phyloP scores from a whole-genome alignment of 257 asterid species.

The Solanum stenotomum region DNA sequence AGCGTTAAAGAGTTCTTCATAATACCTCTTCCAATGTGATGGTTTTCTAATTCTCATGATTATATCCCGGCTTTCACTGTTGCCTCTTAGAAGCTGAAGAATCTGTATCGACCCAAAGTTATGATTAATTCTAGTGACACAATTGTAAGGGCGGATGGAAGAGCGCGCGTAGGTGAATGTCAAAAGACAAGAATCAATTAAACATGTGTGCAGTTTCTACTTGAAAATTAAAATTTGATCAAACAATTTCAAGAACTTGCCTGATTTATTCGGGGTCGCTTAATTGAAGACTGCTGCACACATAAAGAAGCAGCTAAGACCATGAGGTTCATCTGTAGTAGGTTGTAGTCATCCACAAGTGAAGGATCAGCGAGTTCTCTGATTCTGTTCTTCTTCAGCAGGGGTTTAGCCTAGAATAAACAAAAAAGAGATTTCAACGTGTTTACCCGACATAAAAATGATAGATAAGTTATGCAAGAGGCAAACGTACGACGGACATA shows the following conservation, averaged over 20 bases:
- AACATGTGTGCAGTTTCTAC: background rate
- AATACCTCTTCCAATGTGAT: constrained; percentile 78
- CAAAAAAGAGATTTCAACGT: background rate
- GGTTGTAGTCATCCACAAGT: constrained; percentile 43
- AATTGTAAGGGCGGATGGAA: background rate
- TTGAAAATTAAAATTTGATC: background rate
- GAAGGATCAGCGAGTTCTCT: constrained; percentile 75
- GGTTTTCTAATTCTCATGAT: constrained; percentile 57
- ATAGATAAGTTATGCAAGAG: background rate
- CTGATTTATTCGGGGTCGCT: constrained; percentile 86
- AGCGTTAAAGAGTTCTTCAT: constrained; percentile 66
- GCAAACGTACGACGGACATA: background rate
- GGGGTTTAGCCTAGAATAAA: constrained; percentile 63
- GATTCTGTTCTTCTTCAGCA: constrained; percentile 72
- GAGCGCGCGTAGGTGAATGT: background rate
- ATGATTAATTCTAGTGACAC: background rate
- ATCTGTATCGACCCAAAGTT: constrained; percentile 29
- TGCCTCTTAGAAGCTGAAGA: constrained; percentile 71
- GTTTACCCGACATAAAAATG: background rate
- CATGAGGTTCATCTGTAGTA: constrained; percentile 67
- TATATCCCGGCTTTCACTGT: constrained; percentile 73
- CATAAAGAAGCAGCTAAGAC: constrained; percentile 73
- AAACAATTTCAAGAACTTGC: constrained; percentile 16
- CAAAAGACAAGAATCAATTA: background rate
- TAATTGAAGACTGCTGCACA: constrained; percentile 67